Conservation (phyloP, 768 basidiomycete genomes). For the Coprinellus micaceus region DNA sequence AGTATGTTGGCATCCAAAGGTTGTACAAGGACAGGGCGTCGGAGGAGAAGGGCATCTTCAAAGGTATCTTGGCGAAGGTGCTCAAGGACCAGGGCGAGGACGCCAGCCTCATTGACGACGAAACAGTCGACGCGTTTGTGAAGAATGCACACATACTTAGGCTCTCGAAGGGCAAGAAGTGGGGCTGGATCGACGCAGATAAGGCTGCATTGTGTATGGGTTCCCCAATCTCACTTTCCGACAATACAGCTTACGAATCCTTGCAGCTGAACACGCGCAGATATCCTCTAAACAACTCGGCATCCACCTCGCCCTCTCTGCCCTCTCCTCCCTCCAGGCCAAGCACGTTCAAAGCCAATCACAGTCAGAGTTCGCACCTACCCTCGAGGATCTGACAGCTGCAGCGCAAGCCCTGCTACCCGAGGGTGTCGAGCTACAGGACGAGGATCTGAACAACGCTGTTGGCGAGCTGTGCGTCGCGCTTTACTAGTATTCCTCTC, state of each 20-base stretch:
- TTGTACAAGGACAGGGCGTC: conserved; percentile 79
- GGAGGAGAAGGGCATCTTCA: conserved; percentile 60
- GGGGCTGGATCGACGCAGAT: conserved; percentile 54
- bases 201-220: conserved; percentile 45
- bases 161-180: conserved; percentile 59
- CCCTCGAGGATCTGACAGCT: conserved; percentile 48
- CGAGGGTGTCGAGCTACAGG: conserved; percentile 45
- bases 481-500: background rate
- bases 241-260: background rate
- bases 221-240: background rate
- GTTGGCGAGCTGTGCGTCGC: conserved; percentile 80
- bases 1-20: conserved; percentile 81
- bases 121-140: conserved; percentile 65
- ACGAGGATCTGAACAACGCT: conserved; percentile 48
- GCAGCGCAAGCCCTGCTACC: conserved; percentile 52
- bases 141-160: conserved; percentile 77
- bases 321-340: conserved; percentile 37
- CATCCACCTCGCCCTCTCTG: conserved; percentile 74
- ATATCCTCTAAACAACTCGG: conserved; percentile 52
- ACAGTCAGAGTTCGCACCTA: conserved; percentile 29
- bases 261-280: conserved; percentile 38
- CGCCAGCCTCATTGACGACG: conserved; percentile 43
- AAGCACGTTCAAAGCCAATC: conserved; percentile 21
- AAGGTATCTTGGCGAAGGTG: conserved; percentile 36
- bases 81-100: conserved; percentile 10